A percentile compares a stretch with the other conserved stretches of the same genome.
These are phyloP conservation scores for Fusarium siculi DNA, from an alignment of 2,329 filamentous ascomycete species.

Conservation along the genomic window DNA sequence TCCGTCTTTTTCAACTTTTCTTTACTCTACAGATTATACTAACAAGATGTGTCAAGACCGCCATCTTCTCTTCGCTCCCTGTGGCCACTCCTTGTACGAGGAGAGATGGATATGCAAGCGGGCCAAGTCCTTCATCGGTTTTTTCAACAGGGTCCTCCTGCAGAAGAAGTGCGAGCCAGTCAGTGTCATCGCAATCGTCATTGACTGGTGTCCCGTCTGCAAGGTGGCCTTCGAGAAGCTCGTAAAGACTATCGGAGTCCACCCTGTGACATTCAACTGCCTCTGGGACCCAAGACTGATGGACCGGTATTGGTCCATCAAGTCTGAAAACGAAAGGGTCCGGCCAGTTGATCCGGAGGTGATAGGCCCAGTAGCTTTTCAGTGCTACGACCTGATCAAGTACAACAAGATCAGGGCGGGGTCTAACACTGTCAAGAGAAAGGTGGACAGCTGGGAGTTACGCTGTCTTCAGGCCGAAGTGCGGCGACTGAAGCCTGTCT, in stretches of 20 bases:
- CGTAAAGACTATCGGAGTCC: not conserved
- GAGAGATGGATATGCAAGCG: not conserved
- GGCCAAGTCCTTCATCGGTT: not conserved
- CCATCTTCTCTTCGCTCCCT: conserved; percentile 7
- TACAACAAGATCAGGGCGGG: not conserved
- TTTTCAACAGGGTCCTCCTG: not conserved
- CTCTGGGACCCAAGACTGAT: conserved; percentile 10
- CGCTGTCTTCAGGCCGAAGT: not conserved
- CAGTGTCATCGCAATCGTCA: not conserved
- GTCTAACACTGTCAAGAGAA: not conserved
- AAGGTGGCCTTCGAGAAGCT: not conserved
- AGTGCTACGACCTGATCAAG: not conserved
- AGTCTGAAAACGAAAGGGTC: not conserved
- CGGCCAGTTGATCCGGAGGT: not conserved
- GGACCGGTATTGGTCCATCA: conserved; percentile 11
- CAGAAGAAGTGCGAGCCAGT: not conserved
- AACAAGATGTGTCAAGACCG: conserved; percentile 4
- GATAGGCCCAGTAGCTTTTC: not conserved
- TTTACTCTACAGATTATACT: not conserved
- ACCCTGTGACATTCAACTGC: not conserved
- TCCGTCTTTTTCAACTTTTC: not conserved
- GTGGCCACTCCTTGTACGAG: not conserved
- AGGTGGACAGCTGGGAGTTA: not conserved
- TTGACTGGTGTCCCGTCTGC: conserved; percentile 12
- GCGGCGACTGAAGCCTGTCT: not conserved